Evolutionary conservation across 495 filamentous ascomycete species (phyloP), one percentile per base, ranked within the genome.

Genomic region (Chaetomidium leptoderma): DNA sequence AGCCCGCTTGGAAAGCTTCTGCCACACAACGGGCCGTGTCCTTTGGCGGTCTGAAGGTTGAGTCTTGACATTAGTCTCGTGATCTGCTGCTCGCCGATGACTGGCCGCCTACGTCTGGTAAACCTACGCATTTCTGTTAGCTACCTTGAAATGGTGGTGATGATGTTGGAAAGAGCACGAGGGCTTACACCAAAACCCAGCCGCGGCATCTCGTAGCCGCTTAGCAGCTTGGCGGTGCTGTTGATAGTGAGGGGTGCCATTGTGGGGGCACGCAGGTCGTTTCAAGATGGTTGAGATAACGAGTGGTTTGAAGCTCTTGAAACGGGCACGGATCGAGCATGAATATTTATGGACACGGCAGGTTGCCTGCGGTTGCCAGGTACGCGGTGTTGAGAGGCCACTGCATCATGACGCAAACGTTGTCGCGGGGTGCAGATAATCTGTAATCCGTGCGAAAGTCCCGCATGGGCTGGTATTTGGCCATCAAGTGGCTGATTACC

Each of bases 51-150:
- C 73, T 76, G 27, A 10, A 6, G 3, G 9, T 1, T 14, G 14
- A 7, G 23, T 40, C 17, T n/a, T n/a, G n/a, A n/a, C n/a, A n/a
- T n/a, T n/a, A 55, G 36, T n/a, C 0, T n/a, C 3, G 30, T 7
- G 30, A 6, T 43, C 29, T 13, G 27, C 36, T 21, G 48, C 14
- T 51, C 14, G 13, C 6, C 17, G 13, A 19, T 23, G 40, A n/a
- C 56, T 50, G 50, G n/a, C n/a, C n/a, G n/a, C n/a, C n/a, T n/a
- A 90, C 85, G 86, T 90, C 76, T 89, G 85, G 64, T 86, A 91
- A 45, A 90, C 85, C 86, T 88, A 63, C 3, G 21, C 13, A 16
- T 21, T 4, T 4, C 7, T 24, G 40, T 43, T 43, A 39, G 4
- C 10, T 2, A 24, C 21, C 2, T 2, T 14, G n/a, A n/a, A n/a